Percentiles rank a stretch among this genome's conserved stretches.
Evolutionary conservation across 1,284 basidiomycete species (phyloP).

Genomic region (Ganoderma leucocontextum): DNA sequence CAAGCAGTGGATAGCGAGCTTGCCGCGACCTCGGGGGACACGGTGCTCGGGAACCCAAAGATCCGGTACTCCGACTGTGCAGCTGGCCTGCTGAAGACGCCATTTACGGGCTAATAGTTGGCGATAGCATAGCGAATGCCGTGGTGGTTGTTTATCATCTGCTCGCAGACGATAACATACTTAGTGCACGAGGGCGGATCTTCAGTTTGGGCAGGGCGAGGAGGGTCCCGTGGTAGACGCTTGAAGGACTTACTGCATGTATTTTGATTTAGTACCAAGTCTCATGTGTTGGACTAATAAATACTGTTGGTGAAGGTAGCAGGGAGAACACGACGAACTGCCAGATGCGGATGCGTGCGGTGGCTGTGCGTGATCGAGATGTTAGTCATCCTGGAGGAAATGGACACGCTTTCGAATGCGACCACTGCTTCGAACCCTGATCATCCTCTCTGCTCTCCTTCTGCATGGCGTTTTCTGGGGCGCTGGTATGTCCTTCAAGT

Average conservation of each 20-base stretch:
- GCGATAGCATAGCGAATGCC: too few relatives aligned
- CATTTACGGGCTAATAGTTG: too few relatives aligned
- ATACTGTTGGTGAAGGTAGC: too few relatives aligned
- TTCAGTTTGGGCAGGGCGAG: too few relatives aligned
- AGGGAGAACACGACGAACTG: too few relatives aligned
- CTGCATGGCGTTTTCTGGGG: constrained; percentile 90
- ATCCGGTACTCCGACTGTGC: constrained; percentile 13
- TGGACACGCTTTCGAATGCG: not conserved
- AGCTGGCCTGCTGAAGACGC: constrained; percentile 7
- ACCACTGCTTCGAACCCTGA: not conserved
- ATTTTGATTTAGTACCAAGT: not conserved
- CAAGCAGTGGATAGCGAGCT: constrained; percentile 10
- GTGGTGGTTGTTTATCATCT: constrained; percentile 13
- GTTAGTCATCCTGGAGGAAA: constrained; percentile 5
- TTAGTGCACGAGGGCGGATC: too few relatives aligned
- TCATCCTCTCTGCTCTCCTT: not conserved
- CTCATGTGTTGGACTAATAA: not conserved
- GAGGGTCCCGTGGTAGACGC: constrained; percentile 12
- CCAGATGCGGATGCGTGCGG: not conserved
- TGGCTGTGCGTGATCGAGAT: constrained; percentile 11
- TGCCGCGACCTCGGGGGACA: not conserved
- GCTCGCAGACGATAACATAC: constrained; percentile 5
- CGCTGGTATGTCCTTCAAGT: constrained; percentile 66
- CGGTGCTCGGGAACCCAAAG: not conserved
- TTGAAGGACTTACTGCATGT: not conserved